Conservation (phyloP, 495 filamentous ascomycete species). For the Penicillium lagena region DNA sequence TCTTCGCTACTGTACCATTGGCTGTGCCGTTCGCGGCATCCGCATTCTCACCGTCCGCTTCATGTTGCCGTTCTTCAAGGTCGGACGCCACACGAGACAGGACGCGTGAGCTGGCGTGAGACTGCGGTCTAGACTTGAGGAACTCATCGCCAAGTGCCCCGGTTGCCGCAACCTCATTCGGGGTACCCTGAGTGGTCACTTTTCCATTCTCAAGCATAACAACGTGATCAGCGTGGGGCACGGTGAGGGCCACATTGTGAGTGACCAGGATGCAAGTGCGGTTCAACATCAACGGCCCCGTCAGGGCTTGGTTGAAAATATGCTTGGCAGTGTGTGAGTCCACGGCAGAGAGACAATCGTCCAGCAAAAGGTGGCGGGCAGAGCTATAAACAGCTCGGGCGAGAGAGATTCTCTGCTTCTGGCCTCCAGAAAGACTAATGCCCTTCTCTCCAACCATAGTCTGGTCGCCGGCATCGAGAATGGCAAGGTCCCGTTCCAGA, state of each 20-base stretch:
- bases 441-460: constrained; percentile 97
- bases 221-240: constrained; percentile 70
- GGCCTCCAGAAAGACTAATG: constrained; percentile 91
- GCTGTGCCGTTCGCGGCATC: constrained; percentile 27
- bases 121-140: constrained; percentile 63
- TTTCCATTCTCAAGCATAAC: constrained; percentile 85
- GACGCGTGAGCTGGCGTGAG: constrained; percentile 55
- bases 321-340: constrained; percentile 98
- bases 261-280: constrained; percentile 97
- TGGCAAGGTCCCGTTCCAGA: constrained; percentile 86
- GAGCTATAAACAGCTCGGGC: constrained; percentile 91
- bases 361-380: constrained; percentile 81
- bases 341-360: constrained; percentile 97
- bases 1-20: constrained; percentile 19
- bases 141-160: constrained; percentile 84
- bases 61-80: constrained; percentile 16
- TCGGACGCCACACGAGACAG: constrained; percentile 70
- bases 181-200: constrained; percentile 65
- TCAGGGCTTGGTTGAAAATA: constrained; percentile 91
- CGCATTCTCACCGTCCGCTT: constrained; percentile 20
- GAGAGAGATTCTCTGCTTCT: constrained; percentile 96
- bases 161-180: constrained; percentile 70
- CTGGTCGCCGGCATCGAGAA: constrained; percentile 87
- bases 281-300: constrained; percentile 79
- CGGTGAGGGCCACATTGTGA: constrained; percentile 83